phyloP scores from a whole-genome alignment of 257 asterid genomes.

The Solanum sejunctum region DNA sequence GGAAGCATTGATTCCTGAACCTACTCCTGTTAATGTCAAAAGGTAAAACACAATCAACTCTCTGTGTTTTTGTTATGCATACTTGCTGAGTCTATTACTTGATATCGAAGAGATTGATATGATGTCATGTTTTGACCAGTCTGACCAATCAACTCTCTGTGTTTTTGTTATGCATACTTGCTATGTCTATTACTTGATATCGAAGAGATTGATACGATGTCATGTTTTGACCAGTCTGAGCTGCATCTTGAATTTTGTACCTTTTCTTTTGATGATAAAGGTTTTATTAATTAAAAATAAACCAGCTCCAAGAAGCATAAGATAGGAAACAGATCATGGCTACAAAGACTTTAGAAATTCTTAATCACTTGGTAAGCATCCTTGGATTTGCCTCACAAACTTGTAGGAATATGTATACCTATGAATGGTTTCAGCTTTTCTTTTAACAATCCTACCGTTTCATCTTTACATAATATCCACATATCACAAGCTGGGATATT shows the following conservation, averaged over 20 bases:
- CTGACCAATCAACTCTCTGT: background rate
- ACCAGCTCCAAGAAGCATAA: background rate
- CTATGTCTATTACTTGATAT: background rate
- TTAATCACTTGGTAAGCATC: background rate
- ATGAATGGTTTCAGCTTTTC: background rate
- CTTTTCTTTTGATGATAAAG: background rate
- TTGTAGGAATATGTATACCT: background rate
- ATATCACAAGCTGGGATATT: background rate
- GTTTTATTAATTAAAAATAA: background rate
- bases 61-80: background rate
- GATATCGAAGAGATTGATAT: background rate
- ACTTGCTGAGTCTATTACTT: background rate
- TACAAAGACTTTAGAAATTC: background rate
- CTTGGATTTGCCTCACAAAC: background rate
- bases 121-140: background rate
- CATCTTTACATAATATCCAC: background rate
- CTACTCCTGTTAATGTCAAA: conserved; percentile 67
- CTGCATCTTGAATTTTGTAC: background rate
- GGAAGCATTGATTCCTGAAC: conserved; percentile 96
- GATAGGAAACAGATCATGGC: background rate
- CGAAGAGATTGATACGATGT: background rate
- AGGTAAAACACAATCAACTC: conserved; percentile 23
- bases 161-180: background rate
- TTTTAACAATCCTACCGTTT: background rate
- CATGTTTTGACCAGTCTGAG: background rate